These are phyloP conservation scores for Yarrowia bubula DNA, from an alignment of 805 yeast genomes.

Conservation along the genomic window DNA sequence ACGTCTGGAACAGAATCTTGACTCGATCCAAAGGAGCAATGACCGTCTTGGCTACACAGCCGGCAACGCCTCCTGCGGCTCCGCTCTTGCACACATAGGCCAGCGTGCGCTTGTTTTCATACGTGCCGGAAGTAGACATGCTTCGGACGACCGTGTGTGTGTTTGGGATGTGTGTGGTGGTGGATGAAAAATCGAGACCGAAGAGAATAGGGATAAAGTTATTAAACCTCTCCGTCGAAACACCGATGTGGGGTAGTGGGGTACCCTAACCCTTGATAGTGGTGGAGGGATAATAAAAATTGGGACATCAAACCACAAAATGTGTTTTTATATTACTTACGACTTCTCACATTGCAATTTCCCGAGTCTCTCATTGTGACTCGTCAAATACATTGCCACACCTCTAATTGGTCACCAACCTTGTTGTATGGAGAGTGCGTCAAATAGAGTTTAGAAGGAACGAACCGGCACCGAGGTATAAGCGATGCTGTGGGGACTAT, in stretches of 20 bases:
- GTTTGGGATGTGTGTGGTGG: not conserved
- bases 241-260: slow-evolving; percentile 26
- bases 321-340: too few species aligned
- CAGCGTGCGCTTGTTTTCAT: slow-evolving; percentile 58
- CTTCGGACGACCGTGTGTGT: not conserved
- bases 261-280: not conserved
- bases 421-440: not conserved
- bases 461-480: not conserved
- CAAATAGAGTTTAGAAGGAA: slow-evolving; percentile 1
- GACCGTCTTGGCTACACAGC: slow-evolving; percentile 91
- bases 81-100: slow-evolving; percentile 84
- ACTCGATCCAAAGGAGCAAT: slow-evolving; percentile 95
- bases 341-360: not conserved
- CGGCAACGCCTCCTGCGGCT: slow-evolving; percentile 92
- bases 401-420: slow-evolving; percentile 11
- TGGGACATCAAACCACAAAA: too few species aligned
- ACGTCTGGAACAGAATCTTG: slow-evolving; percentile 91
- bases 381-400: not conserved
- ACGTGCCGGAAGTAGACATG: slow-evolving; percentile 14
- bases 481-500: not conserved
- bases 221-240: slow-evolving; percentile 16
- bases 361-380: not conserved
- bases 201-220: slow-evolving; percentile 8
- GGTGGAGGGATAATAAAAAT: not conserved
- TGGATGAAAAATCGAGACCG: not conserved